Evolutionary conservation across 306 rosid genomes (phyloP), one percentile per base, ranked within the genome.

Genomic region (Aeschynomene evenia): DNA sequence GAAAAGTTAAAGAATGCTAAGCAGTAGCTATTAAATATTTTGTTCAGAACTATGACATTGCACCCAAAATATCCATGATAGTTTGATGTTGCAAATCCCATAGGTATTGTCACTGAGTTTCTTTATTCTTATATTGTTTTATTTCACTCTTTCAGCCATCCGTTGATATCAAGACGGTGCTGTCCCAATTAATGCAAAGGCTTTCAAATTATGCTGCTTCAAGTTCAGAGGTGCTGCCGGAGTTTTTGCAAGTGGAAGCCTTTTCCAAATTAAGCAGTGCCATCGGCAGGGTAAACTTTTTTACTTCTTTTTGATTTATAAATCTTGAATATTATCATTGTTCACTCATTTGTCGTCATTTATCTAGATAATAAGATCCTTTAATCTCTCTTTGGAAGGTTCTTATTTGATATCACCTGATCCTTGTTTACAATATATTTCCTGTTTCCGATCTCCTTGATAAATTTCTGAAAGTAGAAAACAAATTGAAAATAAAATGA

Each of bases 161-260:
- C 24, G 99, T 95, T 73, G 99, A 95, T 70, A 84, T 95, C 88
- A 95, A 95, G 89, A 91, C 91, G 12, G 92, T 95, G 54, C 84
- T 95, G 68, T 95, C 99, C 78, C 99, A 87, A 71, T 83, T 95
- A 69, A 95, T 95, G 99, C 95, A 95, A 74, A 89, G 99, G 72
- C 97, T 95, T 79, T 89, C 99, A 36, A 87, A 95, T 70, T 91
- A 95, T 81, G 97, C 99, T 66, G 96, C 97, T 56, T 95, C 99
- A 71, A 95, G 97, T 79, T 50, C 88, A 16, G 99, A 95, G 85
- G 96, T 91, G 74, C 75, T 95, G 71, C 99, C 99, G 14, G 99
- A 95, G 80, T 95, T 95, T 72, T 86, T 95, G 83, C 97, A 91
- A 88, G 99, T 95, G 60, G 97, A 95, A 86, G 99, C 99, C 45